Evolutionary conservation across 2,329 filamentous ascomycete species (phyloP), one percentile per base, ranked within the genome.

Genomic region (Diaporthe sp.): DNA sequence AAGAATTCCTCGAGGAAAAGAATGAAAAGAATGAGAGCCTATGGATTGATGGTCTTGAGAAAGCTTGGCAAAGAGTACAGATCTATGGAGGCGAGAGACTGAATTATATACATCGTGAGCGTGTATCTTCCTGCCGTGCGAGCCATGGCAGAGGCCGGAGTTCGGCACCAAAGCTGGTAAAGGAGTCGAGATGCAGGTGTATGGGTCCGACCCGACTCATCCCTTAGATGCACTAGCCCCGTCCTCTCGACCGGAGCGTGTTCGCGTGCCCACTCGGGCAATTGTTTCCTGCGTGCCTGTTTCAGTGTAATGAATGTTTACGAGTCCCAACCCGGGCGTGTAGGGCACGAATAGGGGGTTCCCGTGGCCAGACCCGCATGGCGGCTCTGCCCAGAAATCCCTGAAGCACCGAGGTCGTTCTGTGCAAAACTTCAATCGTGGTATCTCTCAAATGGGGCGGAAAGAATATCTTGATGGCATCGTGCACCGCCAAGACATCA

Each of bases 291-390:
- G 72, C 47, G 67, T 52, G 67, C 64, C 54, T 47, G 61, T 73
- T 75, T 73, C 70, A 73, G 60, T 61, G 55, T 69, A 61, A 75
- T 75, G 70, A 73, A 22, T 64, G 42, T 70, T 73, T 19, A 61
- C 28, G 61, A 61, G 40, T 47, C 28, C 28, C 28, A 33, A n/a
- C 28, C 52, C 38, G 42, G 30, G 13, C 35, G 35, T 13, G 30
- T 15, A 25, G 8, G 40, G 40, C 4, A 40, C 45, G 4, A n/a
- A 42, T 25, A 52, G 25, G 50, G 67, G 57, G 40, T 38, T 38
- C 45, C 38, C 7, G 38, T 47, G 42, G 55, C n/a, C 54, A 52
- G 4, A 5, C 47, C 35, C 38, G 28, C 15, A 12, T 52, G 22
- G 25, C 1, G n/a, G 25, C n/a, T 9, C 38, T 35, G 38, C 6